Conservation (phyloP, 2,329 filamentous ascomycete genomes). For the Talaromyces amestolkiae region DNA sequence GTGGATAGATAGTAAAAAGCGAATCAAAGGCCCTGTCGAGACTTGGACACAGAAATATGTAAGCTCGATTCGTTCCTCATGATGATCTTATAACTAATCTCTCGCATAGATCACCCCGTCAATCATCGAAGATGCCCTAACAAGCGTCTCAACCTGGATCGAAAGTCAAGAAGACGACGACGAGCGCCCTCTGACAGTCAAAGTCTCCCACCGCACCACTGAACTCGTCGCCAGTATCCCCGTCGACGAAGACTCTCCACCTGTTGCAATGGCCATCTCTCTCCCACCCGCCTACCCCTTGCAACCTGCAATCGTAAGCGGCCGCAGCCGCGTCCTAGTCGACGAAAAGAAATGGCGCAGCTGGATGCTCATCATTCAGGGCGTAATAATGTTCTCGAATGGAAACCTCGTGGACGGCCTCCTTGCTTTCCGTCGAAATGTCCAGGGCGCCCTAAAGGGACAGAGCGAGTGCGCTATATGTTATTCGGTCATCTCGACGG, state of each 20-base stretch:
- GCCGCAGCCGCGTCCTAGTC: constrained; percentile 79
- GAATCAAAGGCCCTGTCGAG: constrained; percentile 77
- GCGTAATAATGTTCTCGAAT: constrained; percentile 89
- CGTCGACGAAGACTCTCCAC: constrained; percentile 80
- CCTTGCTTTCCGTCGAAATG: constrained; percentile 79
- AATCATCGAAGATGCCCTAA: constrained; percentile 41
- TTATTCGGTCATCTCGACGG: constrained; percentile 86
- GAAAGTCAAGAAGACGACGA: constrained; percentile 49
- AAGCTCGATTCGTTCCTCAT: constrained; percentile 33
- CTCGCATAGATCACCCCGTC: constrained; percentile 40
- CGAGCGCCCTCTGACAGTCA: constrained; percentile 59
- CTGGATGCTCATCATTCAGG: constrained; percentile 85
- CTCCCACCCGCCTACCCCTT: constrained; percentile 82
- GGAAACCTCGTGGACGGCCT: constrained; percentile 86
- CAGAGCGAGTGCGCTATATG: constrained; percentile 96
- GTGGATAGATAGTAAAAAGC: constrained; percentile 76
- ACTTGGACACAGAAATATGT: constrained; percentile 83
- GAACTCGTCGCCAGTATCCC: constrained; percentile 84
- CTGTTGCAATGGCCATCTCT: constrained; percentile 76
- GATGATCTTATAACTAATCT: background rate
- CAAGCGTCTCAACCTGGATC: constrained; percentile 42
- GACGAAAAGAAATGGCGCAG: constrained; percentile 88
- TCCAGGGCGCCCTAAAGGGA: constrained; percentile 82
- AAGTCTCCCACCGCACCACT: constrained; percentile 65
- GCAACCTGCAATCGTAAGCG: constrained; percentile 70